Evolutionary conservation across 257 asterid species (phyloP).

Genomic region (Fraxinus cuspidata): DNA sequence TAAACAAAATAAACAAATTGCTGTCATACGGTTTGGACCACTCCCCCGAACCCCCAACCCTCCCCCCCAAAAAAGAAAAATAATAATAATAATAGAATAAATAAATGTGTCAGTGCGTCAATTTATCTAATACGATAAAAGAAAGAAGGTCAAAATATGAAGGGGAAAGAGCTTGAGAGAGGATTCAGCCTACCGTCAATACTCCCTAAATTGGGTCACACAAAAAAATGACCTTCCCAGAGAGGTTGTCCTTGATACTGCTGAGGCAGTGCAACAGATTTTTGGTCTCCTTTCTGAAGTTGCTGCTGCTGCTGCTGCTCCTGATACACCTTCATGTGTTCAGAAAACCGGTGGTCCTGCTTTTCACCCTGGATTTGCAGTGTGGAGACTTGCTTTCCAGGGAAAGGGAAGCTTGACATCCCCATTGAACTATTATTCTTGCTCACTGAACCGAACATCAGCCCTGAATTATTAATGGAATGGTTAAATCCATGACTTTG

Average conservation of each 20-base stretch:
- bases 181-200: slow-evolving; percentile 48
- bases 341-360: slow-evolving; percentile 52
- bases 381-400: slow-evolving; percentile 70
- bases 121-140: neutral
- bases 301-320: slow-evolving; percentile 76
- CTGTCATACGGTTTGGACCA: neutral
- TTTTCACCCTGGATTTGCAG: slow-evolving; percentile 52
- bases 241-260: slow-evolving; percentile 77
- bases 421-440: slow-evolving; percentile 53
- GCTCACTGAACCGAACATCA: slow-evolving; percentile 39
- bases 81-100: neutral
- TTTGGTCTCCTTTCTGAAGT: slow-evolving; percentile 58
- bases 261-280: slow-evolving; percentile 52
- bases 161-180: neutral
- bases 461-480: slow-evolving; percentile 49
- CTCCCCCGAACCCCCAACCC: neutral
- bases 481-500: slow-evolving; percentile 54
- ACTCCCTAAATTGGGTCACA: slow-evolving; percentile 61
- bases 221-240: slow-evolving; percentile 71
- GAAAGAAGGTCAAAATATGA: neutral
- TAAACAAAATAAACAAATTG: neutral
- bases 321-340: slow-evolving; percentile 50
- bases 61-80: too few species aligned
- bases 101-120: neutral
- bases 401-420: slow-evolving; percentile 68